phyloP scores from a whole-genome alignment of 441 rosid genomes.

The Adansonia gregorii region DNA sequence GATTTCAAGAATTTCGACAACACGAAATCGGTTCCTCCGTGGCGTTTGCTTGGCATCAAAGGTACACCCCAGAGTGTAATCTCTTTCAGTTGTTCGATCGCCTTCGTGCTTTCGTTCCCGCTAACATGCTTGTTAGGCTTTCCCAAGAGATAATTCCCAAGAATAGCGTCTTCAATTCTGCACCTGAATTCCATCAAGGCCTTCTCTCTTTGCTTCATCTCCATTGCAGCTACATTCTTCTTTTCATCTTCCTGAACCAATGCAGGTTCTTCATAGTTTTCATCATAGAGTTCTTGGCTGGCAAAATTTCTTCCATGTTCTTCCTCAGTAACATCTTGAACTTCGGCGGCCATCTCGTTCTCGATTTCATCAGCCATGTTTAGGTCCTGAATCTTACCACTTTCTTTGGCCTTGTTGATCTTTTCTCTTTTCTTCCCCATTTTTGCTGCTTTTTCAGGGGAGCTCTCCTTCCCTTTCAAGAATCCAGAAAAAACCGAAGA shows the following conservation, averaged over 20 bases:
- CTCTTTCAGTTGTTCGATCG: slow-evolving; percentile 30
- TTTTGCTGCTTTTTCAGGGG: neutral
- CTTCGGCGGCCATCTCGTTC: neutral
- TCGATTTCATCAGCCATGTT: neutral
- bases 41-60: slow-evolving; percentile 55
- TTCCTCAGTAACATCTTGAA: neutral
- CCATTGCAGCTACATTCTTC: neutral
- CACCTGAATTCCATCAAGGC: slow-evolving; percentile 48
- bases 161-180: slow-evolving; percentile 54
- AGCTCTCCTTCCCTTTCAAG: neutral
- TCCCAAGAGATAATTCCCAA: slow-evolving; percentile 43
- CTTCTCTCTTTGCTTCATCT: slow-evolving; percentile 36
- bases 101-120: slow-evolving; percentile 3
- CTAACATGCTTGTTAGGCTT: slow-evolving; percentile 26
- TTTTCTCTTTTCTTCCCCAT: slow-evolving; percentile 13
- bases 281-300: neutral
- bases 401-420: neutral
- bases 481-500: neutral
- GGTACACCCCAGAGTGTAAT: slow-evolving; percentile 62
- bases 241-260: slow-evolving; percentile 22
- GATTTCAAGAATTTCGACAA: slow-evolving; percentile 57
- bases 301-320: neutral
- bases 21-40: slow-evolving; percentile 49
- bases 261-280: neutral
- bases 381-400: slow-evolving; percentile 23